Percentiles rank a stretch among this genome's conserved stretches.
These are phyloP conservation scores for Withania somnifera DNA, from an alignment of 305 asterid species.

Conservation along the genomic window DNA sequence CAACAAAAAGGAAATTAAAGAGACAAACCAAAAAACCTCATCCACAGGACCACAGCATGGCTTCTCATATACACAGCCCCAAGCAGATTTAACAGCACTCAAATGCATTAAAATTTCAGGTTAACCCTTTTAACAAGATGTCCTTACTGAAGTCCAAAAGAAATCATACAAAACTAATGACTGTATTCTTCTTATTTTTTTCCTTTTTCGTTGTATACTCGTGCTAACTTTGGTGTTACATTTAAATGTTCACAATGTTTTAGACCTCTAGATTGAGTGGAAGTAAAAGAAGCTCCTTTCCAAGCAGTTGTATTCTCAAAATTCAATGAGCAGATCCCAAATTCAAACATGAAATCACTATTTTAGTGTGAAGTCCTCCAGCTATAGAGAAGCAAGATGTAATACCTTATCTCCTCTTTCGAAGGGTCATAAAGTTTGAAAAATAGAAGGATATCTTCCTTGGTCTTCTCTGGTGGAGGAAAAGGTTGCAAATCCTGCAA, in stretches of 20 bases:
- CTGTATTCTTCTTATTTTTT: neutral
- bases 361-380: neutral
- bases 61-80: neutral
- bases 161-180: neutral
- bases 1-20: neutral
- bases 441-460: slow-evolving; percentile 19
- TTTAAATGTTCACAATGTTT: neutral
- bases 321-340: neutral
- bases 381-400: neutral
- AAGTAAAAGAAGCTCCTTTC: neutral
- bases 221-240: neutral
- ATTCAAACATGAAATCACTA: slow-evolving; percentile 1
- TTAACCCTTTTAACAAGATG: neutral
- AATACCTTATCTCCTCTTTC: slow-evolving; percentile 19
- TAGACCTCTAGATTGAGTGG: neutral
- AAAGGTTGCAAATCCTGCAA: slow-evolving; percentile 13
- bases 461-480: slow-evolving; percentile 17
- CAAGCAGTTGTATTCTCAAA: neutral
- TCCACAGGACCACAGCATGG: neutral
- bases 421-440: slow-evolving; percentile 20
- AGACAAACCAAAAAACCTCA: neutral
- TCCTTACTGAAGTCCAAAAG: neutral
- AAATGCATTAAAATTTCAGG: neutral
- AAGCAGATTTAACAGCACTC: neutral
- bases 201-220: neutral